Conservation (phyloP, 2,329 filamentous ascomycete species). For the Macroventuria anomochaeta region DNA sequence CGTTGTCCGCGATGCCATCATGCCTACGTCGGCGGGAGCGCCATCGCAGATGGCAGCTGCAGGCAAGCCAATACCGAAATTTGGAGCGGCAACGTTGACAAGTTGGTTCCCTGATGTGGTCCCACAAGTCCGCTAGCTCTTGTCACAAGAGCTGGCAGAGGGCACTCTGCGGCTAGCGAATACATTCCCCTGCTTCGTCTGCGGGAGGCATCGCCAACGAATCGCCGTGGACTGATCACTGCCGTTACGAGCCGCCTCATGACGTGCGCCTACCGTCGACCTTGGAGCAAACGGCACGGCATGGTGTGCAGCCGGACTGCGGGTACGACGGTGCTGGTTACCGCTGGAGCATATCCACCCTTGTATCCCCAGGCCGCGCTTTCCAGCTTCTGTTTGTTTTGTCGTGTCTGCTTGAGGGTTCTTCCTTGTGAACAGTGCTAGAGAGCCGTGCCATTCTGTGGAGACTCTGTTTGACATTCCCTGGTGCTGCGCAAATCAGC, state of each 20-base stretch:
- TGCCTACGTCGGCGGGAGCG: constrained; percentile 11
- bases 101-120: constrained; percentile 3
- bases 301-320: constrained; percentile 16
- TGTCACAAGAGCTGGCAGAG: constrained; percentile 3
- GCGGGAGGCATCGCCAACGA: constrained; percentile 4
- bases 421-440: constrained; percentile 13
- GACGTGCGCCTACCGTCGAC: constrained; percentile 30
- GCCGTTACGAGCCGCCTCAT: constrained; percentile 36
- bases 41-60: constrained; percentile 5
- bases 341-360: constrained; percentile 16
- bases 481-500: constrained; percentile 11
- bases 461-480: constrained; percentile 16
- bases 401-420: constrained; percentile 10
- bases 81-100: constrained; percentile 18
- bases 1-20: constrained; percentile 15
- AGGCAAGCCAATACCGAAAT: constrained; percentile 9
- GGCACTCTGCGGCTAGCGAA: constrained; percentile 7
- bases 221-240: constrained; percentile 33
- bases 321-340: not conserved
- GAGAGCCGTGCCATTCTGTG: constrained; percentile 13
- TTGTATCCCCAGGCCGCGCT: constrained; percentile 10
- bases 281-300: constrained; percentile 13
- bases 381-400: constrained; percentile 5
- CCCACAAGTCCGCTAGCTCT: constrained; percentile 7
- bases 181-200: constrained; percentile 5